A percentile compares a stretch with the other conserved stretches of the same genome.
Conservation (phyloP, 352 stramenopile genomes). For the Phytophthora idaei region DNA sequence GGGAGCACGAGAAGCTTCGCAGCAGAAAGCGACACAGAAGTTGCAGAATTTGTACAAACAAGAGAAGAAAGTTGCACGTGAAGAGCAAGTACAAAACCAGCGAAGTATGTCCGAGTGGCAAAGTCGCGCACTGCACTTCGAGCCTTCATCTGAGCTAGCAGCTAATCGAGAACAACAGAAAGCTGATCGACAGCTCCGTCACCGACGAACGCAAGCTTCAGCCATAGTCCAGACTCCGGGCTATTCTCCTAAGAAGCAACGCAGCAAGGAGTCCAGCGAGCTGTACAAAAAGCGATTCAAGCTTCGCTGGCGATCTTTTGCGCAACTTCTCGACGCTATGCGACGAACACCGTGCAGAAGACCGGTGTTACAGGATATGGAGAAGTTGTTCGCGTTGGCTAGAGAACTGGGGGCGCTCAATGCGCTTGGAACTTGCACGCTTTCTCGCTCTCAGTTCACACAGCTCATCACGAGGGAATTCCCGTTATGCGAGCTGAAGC, state of each 20-base stretch:
- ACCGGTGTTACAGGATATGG: constrained; percentile 69
- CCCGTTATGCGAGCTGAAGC: constrained; percentile 41
- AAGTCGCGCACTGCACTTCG: constrained; percentile 43
- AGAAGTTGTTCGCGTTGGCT: constrained; percentile 59
- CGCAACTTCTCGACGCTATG: constrained; percentile 58
- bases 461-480: constrained; percentile 58
- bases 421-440: constrained; percentile 33
- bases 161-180: constrained; percentile 21
- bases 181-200: constrained; percentile 20
- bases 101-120: constrained; percentile 47
- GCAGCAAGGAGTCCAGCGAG: constrained; percentile 40
- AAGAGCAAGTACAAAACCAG: constrained; percentile 42
- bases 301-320: constrained; percentile 57
- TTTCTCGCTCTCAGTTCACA: constrained; percentile 54
- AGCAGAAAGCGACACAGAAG: constrained; percentile 31
- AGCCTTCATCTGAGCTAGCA: constrained; percentile 35
- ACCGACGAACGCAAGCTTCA: constrained; percentile 35
- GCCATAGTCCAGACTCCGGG: constrained; percentile 59
- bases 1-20: constrained; percentile 31
- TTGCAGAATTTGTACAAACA: constrained; percentile 42
- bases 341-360: constrained; percentile 56
- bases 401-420: constrained; percentile 62
- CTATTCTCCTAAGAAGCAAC: constrained; percentile 49
- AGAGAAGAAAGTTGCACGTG: constrained; percentile 33
- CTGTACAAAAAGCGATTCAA: constrained; percentile 43